A percentile compares a stretch with the other conserved stretches of the same genome.
Conservation (phyloP, 108 stramenopile species). For the Cyclotella sp. region DNA sequence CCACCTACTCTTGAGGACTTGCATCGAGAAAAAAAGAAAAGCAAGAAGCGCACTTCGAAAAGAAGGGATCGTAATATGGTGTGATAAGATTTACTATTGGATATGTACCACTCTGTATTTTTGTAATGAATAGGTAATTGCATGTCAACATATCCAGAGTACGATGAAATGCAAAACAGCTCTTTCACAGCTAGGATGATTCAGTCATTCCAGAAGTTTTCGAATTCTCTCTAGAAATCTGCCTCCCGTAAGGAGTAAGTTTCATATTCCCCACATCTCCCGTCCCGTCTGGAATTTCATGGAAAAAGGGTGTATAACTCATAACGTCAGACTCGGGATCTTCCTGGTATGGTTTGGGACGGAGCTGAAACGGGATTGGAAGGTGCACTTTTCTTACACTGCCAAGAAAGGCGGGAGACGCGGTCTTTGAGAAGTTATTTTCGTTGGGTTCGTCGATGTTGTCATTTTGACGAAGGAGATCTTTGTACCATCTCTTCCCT, state of each 20-base stretch:
- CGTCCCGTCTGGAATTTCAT: constrained; percentile 65
- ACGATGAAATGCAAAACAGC: not conserved
- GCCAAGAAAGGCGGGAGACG: constrained; percentile 26
- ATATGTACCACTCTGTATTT: too few relatives aligned
- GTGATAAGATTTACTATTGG: not conserved
- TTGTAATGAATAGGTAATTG: not conserved
- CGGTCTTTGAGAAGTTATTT: not conserved
- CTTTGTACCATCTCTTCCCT: constrained; percentile 49
- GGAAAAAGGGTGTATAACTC: constrained; percentile 74
- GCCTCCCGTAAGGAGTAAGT: constrained; percentile 59
- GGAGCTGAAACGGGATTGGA: constrained; percentile 72
- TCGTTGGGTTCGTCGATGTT: not conserved
- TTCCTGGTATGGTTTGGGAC: constrained; percentile 61
- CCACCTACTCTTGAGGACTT: constrained; percentile 1
- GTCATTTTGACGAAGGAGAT: constrained; percentile 26
- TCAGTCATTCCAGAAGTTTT: not conserved
- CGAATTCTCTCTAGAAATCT: constrained; percentile 19
- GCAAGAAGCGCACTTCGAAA: not conserved
- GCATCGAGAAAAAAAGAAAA: not conserved
- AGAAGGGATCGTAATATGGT: not conserved
- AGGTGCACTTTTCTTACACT: constrained; percentile 63
- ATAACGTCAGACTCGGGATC: constrained; percentile 63
- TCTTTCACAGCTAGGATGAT: not conserved
- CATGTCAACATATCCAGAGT: not conserved
- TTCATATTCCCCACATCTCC: constrained; percentile 70